Evolutionary conservation across 176 grass and related monocot genomes (phyloP), one percentile per base, ranked within the genome.

Genomic region (Leersia perrieri): DNA sequence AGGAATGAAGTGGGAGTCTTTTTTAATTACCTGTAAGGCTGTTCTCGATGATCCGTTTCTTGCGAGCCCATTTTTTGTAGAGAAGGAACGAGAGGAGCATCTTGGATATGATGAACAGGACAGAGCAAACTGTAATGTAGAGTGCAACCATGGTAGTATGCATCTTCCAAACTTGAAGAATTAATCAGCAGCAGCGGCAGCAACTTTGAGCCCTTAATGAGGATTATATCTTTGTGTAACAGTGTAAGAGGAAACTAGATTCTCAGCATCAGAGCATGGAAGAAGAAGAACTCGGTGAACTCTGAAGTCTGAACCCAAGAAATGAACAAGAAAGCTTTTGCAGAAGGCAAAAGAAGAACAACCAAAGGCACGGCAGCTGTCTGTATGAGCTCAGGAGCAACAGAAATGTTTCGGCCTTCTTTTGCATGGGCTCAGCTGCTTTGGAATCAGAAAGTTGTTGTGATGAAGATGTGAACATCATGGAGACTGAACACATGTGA

Each of bases 41-140:
- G 72, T 81, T 87, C 72, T 90, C 91, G 14, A 97, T 83, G 58
- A 97, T 94, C 39, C 84, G 60, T 18, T 78, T 90, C 82, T 94
- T 97, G 72, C 79, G 89, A 5, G 91, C 78, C 91, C 94, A 97
- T 55, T 73, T 89, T 80, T 89, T 94, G 74, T 97, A 97, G 14
- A 93, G 89, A 10, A 97, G 81, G 49, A 82, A 97, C 0, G 87
- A 91, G 67, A 97, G 68, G 22, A 93, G 68, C 75, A 97, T 94
- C 78, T 97, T 97, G 67, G 91, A 97, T 34, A 89, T 5, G 30
- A 97, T 85, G 81, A 94, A 97, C 33, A 88, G n/a, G 3, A 82
- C 60, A 18, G 88, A 88, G 57, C 86, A 90, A 42, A 97, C 44
- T n/a, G 91, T 88, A 66, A 94, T 83, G 84, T 91, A 94, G 3